Evolutionary conservation across 805 yeast species (phyloP), one percentile per base, ranked within the genome.

Genomic region (Kuraishia piskuri): DNA sequence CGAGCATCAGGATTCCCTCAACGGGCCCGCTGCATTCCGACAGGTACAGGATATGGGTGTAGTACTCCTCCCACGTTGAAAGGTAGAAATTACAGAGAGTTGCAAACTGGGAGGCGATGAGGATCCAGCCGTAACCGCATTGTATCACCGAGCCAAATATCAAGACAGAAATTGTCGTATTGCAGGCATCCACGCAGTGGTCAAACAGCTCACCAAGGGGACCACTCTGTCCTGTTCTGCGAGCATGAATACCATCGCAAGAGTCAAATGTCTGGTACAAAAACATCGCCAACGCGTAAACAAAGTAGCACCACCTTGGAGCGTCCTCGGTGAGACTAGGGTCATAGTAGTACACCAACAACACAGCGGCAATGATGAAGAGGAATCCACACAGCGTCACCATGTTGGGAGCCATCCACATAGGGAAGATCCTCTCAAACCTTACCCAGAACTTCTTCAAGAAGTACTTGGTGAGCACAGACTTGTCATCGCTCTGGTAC

Each of bases 251-350:
- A 3, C 98, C 98, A 68, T 91, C 98, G 68, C 96, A 88, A 0
- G 96, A 96, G 68, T 91, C 98, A 67, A 91, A 90, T 0, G 97
- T 91, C 67, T 91, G 98, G 68, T 91, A 91, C 77, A 90, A 72
- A 64, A 91, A 90, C 59, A 91, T 70, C 5, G 96, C 92, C 57
- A 87, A 63, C 0, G 95, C 97, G 65, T 88, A 88, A 48, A 84
- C 71, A 59, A 79, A 78, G 65, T 86, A 88, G 19, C 84, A 78
- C 96, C 95, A 88, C 36, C 77, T 67, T 6, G 98, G 97, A 12
- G 79, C 74, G 2, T 72, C 74, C n/a, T 62, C 64, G 40, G 74
- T 60, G 55, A 89, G 75, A 53, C 76, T 70, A 2, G 96, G 96
- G 65, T 90, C 94, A 58, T 75, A 84, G 63, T 80, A 83, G 58